Percentiles rank a stretch among this genome's conserved stretches.
These are phyloP conservation scores for Penicillium oxalicum DNA, from an alignment of 2,329 filamentous ascomycete genomes.

Conservation along the genomic window DNA sequence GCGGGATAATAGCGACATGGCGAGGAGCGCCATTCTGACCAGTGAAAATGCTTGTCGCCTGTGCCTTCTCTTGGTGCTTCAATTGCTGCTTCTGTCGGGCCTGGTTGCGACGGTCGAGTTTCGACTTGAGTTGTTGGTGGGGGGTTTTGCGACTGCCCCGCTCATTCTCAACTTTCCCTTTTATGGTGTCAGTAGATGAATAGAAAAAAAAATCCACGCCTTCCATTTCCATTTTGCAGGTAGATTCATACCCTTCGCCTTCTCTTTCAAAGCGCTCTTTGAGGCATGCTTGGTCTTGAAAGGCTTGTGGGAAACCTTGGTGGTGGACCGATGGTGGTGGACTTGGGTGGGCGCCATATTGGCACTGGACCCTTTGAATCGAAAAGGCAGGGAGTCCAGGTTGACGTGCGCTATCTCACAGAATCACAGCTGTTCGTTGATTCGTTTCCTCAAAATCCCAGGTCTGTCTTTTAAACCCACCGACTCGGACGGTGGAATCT, in stretches of 20 bases:
- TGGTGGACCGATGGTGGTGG: slow-evolving; percentile 86
- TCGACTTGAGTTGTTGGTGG: slow-evolving; percentile 95
- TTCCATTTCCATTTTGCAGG: no score
- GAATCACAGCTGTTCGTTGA: not conserved
- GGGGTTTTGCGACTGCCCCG: slow-evolving; percentile 74
- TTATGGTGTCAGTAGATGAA: slow-evolving; percentile 10
- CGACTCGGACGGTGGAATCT: not conserved
- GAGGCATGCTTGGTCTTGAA: slow-evolving; percentile 91
- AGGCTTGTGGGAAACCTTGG: slow-evolving; percentile 78
- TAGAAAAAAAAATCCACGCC: not conserved
- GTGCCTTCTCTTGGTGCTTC: slow-evolving; percentile 77
- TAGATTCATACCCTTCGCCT: slow-evolving; percentile 62
- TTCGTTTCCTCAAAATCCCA: no score
- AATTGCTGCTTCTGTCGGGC: slow-evolving; percentile 80
- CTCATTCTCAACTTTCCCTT: slow-evolving; percentile 74
- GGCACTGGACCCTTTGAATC: slow-evolving; percentile 69
- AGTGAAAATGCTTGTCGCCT: slow-evolving; percentile 73
- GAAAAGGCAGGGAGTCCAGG: slow-evolving; percentile 62
- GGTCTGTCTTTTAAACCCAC: not conserved
- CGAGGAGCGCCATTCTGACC: slow-evolving; percentile 81
- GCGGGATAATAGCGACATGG: slow-evolving; percentile 79
- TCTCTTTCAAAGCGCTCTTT: slow-evolving; percentile 79
- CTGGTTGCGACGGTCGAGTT: slow-evolving; percentile 90
- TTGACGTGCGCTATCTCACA: slow-evolving; percentile 9
- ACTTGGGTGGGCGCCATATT: slow-evolving; percentile 67